Conservation (phyloP, 2,329 filamentous ascomycete genomes). For the Colletotrichum musae region DNA sequence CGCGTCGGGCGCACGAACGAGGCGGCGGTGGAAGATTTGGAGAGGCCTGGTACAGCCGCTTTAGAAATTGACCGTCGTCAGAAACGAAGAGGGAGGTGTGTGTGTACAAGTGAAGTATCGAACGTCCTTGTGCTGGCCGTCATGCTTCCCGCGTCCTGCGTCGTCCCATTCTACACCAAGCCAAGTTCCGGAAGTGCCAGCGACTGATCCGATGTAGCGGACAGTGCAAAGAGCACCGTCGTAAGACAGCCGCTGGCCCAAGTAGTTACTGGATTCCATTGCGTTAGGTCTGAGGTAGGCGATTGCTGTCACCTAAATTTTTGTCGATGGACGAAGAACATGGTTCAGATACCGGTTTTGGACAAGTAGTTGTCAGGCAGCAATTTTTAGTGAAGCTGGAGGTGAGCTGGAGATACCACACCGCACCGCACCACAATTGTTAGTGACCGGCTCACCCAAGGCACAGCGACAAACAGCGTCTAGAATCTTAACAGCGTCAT, state of each 20-base stretch:
- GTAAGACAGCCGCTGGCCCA: conserved; percentile 86
- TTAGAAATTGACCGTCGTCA: conserved; percentile 40
- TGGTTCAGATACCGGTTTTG: conserved; percentile 6
- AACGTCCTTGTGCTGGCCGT: conserved; percentile 83
- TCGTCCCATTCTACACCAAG: conserved; percentile 99
- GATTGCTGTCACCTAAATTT: conserved; percentile 11
- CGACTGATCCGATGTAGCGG: conserved; percentile 83
- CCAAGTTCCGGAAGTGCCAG: conserved; percentile 84
- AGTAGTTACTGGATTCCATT: conserved; percentile 59
- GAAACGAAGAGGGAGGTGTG: not conserved
- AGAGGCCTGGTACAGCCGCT: conserved; percentile 64
- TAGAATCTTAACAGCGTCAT: not conserved
- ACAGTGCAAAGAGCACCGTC: conserved; percentile 85
- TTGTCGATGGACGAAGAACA: not conserved
- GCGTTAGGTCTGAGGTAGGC: conserved; percentile 10
- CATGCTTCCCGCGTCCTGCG: conserved; percentile 86
- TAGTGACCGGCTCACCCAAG: conserved; percentile 16
- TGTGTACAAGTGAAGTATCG: conserved; percentile 86
- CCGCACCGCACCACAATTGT: conserved; percentile 25
- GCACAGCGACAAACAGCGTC: not conserved
- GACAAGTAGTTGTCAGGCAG: conserved; percentile 2
- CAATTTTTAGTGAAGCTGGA: conserved; percentile 5
- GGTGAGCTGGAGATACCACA: conserved; percentile 7
- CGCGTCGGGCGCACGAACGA: conserved; percentile 90
- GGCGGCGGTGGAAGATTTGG: conserved; percentile 77